Evolutionary conservation across 106 monocot species (phyloP).

Genomic region (Dioscorea alata): DNA sequence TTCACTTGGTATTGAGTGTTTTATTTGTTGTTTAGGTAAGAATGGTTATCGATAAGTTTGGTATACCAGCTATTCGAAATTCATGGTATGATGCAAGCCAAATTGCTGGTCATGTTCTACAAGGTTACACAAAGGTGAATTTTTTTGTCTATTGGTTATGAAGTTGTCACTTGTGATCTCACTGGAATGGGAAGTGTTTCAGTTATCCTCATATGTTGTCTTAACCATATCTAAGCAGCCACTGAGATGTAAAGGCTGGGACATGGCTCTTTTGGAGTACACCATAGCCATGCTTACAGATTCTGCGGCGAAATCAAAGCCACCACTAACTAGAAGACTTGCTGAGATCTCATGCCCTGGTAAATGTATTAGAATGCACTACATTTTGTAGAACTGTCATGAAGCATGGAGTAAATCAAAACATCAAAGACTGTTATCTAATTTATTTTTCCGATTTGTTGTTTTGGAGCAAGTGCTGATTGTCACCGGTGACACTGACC

Average conservation of each 20-base stretch:
- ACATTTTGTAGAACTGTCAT: too few relatives aligned
- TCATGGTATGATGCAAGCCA: conserved; percentile 80
- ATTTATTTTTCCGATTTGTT: too few relatives aligned
- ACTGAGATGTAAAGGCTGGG: conserved; percentile 73
- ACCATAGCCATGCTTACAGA: conserved; percentile 64
- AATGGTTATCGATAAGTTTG: conserved; percentile 77
- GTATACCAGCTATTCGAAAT: conserved; percentile 45
- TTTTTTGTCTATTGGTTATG: background rate
- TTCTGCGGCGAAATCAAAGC: conserved; percentile 41
- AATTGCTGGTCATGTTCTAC: conserved; percentile 60
- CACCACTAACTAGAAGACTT: conserved; percentile 43
- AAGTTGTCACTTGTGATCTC: too few relatives aligned
- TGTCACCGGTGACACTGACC: conserved; percentile 71
- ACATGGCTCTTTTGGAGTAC: conserved; percentile 69
- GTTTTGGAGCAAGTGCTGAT: conserved; percentile 43
- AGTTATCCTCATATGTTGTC: too few relatives aligned
- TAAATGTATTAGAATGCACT: conserved; percentile 4
- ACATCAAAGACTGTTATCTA: too few relatives aligned
- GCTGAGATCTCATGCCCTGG: conserved; percentile 77
- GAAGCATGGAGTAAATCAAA: too few relatives aligned
- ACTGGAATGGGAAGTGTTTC: too few relatives aligned
- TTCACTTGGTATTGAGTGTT: background rate
- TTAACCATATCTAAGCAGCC: conserved; percentile 34
- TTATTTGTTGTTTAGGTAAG: conserved; percentile 46
- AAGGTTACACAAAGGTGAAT: conserved; percentile 84